Conservation (phyloP, 805 yeast species). For the Kurtzmaniella fragi region DNA sequence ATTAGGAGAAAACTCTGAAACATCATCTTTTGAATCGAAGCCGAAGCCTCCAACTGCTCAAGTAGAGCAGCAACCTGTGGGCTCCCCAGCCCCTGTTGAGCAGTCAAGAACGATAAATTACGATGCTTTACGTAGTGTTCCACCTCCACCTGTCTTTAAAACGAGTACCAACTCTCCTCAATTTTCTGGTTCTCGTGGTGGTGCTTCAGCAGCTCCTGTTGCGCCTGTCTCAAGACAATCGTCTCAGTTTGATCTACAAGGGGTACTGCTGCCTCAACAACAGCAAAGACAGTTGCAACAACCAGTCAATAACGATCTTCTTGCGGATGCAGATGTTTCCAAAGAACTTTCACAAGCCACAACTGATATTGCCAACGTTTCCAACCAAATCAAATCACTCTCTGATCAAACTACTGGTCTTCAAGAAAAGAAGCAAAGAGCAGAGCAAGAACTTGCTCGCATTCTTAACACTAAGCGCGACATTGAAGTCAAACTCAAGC, state of each 20-base stretch:
- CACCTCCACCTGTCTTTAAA: slow-evolving; percentile 35
- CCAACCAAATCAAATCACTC: slow-evolving; percentile 78
- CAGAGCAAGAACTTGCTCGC: slow-evolving; percentile 72
- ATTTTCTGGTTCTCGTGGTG: slow-evolving; percentile 5
- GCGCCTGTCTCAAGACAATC: slow-evolving; percentile 12
- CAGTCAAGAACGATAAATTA: slow-evolving; percentile 33
- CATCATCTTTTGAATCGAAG: slow-evolving; percentile 12
- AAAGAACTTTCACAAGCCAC: slow-evolving; percentile 73
- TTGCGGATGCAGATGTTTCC: slow-evolving; percentile 52
- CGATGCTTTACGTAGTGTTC: slow-evolving; percentile 46
- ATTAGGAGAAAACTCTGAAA: slow-evolving; percentile 28
- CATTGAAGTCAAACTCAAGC: slow-evolving; percentile 64
- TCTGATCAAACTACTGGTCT: slow-evolving; percentile 68
- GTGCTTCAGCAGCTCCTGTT: slow-evolving; percentile 9
- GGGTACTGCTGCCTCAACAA: slow-evolving; percentile 1
- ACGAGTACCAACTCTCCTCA: slow-evolving; percentile 13
- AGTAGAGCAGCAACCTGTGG: slow-evolving; percentile 14
- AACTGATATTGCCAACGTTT: slow-evolving; percentile 78
- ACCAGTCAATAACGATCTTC: slow-evolving; percentile 40
- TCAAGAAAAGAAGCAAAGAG: slow-evolving; percentile 64
- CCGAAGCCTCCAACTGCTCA: slow-evolving; percentile 25
- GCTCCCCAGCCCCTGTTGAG: slow-evolving; percentile 8
- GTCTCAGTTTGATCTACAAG: slow-evolving; percentile 10
- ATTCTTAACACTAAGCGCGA: slow-evolving; percentile 64
- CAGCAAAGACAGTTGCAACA: slow-evolving; percentile 3